Conservation (phyloP, 495 filamentous ascomycete species). For the Neurospora sp. region DNA sequence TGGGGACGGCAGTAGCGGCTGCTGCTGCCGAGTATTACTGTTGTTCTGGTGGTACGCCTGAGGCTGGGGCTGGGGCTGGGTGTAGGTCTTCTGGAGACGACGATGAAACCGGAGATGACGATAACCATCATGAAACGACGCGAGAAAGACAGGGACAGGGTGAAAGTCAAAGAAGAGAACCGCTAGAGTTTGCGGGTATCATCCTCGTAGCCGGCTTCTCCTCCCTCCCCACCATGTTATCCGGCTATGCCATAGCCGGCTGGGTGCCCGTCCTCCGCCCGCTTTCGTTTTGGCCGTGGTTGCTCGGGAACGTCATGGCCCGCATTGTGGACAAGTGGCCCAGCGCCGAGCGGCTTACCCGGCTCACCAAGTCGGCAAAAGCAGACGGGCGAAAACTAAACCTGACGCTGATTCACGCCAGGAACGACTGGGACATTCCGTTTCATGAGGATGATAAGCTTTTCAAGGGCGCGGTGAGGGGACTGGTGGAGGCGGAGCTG, state of each 20-base stretch:
- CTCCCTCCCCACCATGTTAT: constrained; percentile 57
- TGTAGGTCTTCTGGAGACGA: not conserved
- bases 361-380: constrained; percentile 34
- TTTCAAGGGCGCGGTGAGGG: constrained; percentile 43
- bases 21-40: constrained; percentile 59
- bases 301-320: constrained; percentile 27
- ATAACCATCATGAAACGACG: too few species aligned
- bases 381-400: constrained; percentile 37
- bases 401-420: constrained; percentile 65
- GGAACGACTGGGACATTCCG: constrained; percentile 68
- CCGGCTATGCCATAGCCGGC: constrained; percentile 55
- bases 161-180: not conserved
- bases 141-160: too few species aligned
- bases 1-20: constrained; percentile 75
- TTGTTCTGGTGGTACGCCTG: not conserved
- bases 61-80: not conserved
- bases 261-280: constrained; percentile 71
- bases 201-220: constrained; percentile 75
- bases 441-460: constrained; percentile 49
- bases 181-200: constrained; percentile 53
- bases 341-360: constrained; percentile 33
- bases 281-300: constrained; percentile 38
- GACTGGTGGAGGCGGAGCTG: constrained; percentile 24
- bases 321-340: constrained; percentile 45
- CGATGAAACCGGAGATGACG: not conserved